Evolutionary conservation across 345 rosid species (phyloP).

Genomic region (Bruguiera sexangula): DNA sequence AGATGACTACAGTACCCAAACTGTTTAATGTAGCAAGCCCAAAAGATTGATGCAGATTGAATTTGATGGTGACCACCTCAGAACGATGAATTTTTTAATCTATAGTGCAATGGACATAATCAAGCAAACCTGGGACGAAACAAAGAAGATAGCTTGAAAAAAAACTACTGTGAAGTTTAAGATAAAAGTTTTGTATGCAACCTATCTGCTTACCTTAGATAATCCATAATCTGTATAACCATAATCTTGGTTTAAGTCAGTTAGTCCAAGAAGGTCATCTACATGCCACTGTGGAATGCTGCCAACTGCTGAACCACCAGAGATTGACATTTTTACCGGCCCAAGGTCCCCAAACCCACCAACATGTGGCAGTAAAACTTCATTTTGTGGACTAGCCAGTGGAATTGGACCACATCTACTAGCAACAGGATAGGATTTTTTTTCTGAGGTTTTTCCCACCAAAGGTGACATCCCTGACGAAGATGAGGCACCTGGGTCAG

Average conservation of each 20-base stretch:
- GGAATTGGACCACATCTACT: constrained; percentile 29
- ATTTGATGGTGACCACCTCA: no score
- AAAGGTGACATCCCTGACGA: constrained; percentile 45
- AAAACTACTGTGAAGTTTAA: neutral
- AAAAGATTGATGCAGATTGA: no score
- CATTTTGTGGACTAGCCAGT: constrained; percentile 29
- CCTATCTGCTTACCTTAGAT: constrained; percentile 57
- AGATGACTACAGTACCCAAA: no score
- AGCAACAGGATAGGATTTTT: constrained; percentile 33
- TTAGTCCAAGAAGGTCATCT: constrained; percentile 66
- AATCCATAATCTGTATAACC: constrained; percentile 68
- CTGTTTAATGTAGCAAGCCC: no score
- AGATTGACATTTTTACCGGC: constrained; percentile 38
- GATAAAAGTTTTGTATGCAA: neutral
- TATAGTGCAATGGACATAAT: no score
- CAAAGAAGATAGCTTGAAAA: no score
- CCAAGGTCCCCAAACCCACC: constrained; percentile 30
- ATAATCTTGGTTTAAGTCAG: constrained; percentile 59
- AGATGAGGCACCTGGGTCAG: constrained; percentile 50
- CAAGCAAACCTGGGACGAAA: no score
- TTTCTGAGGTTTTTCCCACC: constrained; percentile 43
- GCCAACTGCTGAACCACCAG: constrained; percentile 66
- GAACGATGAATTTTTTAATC: no score
- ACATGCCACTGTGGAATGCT: constrained; percentile 73
- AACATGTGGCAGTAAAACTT: constrained; percentile 30